phyloP scores from a whole-genome alignment of 23 red algal species.

The Gracilaria caudata region DNA sequence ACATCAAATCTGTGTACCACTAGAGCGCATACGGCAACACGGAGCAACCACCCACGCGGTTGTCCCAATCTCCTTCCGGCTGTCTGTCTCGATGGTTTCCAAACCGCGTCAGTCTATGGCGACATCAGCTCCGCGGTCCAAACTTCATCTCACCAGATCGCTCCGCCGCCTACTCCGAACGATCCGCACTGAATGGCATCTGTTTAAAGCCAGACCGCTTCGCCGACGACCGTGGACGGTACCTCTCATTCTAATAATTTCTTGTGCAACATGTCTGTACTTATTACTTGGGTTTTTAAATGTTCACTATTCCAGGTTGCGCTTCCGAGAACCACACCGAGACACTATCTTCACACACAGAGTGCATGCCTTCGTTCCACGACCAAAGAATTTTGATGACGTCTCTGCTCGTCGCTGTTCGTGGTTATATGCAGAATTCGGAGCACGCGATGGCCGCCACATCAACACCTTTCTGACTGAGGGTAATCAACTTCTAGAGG shows the following conservation, averaged over 20 bases:
- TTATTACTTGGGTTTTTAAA: neutral
- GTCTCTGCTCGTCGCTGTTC: conserved; percentile 43
- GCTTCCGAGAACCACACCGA: conserved; percentile 32
- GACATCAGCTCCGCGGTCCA: conserved; percentile 3
- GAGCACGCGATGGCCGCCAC: conserved; percentile 62
- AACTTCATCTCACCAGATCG: neutral
- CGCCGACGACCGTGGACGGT: conserved; percentile 26
- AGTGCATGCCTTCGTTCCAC: conserved; percentile 55
- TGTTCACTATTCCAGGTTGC: conserved; percentile 5
- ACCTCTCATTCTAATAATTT: conserved; percentile 17
- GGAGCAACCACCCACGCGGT: neutral
- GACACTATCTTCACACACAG: conserved; percentile 49
- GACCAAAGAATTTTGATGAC: conserved; percentile 31
- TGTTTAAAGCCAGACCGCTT: conserved; percentile 10
- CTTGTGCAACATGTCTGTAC: neutral
- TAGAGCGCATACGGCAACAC: too few species aligned
- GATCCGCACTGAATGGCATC: conserved; percentile 16
- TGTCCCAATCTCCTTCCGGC: neutral
- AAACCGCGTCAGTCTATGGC: conserved; percentile 4
- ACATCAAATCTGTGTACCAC: neutral
- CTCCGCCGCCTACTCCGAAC: conserved; percentile 19
- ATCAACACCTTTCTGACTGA: conserved; percentile 47
- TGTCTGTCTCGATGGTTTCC: neutral
- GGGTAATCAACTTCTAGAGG: conserved; percentile 54
- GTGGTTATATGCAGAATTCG: conserved; percentile 67